Percentiles rank a stretch among this genome's conserved stretches.
Conservation (phyloP, 306 rosid species). For the Inga leiocalycina region DNA sequence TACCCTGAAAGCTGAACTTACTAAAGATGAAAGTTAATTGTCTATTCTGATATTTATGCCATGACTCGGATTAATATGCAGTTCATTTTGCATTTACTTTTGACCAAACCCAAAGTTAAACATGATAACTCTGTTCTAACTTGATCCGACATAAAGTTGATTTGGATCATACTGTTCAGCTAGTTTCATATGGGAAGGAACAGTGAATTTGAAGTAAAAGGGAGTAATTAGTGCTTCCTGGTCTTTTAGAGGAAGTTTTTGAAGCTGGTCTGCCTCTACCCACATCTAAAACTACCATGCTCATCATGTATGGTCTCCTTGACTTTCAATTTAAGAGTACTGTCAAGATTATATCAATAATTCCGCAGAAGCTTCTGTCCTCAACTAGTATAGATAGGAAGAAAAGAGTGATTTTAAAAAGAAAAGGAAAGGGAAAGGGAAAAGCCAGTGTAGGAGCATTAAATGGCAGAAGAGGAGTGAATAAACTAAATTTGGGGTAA, state of each 20-base stretch:
- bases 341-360: conserved; percentile 55
- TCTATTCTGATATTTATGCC: conserved; percentile 1
- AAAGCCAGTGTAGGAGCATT: conserved; percentile 11
- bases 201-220: conserved; percentile 72
- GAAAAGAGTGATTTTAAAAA: conserved; percentile 15
- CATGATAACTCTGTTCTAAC: conserved; percentile 33
- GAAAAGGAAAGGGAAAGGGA: conserved; percentile 6
- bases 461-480: conserved; percentile 32
- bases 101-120: conserved; percentile 15
- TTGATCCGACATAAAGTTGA: conserved; percentile 54
- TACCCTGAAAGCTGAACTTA: conserved; percentile 26
- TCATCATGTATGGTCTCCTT: conserved; percentile 52
- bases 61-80: background rate
- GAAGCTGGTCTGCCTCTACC: conserved; percentile 41
- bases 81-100: conserved; percentile 17
- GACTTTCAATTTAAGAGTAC: conserved; percentile 79
- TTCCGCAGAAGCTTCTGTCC: conserved; percentile 54
- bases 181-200: conserved; percentile 37
- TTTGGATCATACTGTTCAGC: conserved; percentile 40
- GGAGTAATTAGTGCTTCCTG: conserved; percentile 64
- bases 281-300: conserved; percentile 41
- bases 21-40: background rate
- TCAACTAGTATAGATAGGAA: conserved; percentile 24
- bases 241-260: conserved; percentile 65
- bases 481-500: conserved; percentile 20